Evolutionary conservation across 805 yeast species (phyloP).

Genomic region (Starmerella bombicola): DNA sequence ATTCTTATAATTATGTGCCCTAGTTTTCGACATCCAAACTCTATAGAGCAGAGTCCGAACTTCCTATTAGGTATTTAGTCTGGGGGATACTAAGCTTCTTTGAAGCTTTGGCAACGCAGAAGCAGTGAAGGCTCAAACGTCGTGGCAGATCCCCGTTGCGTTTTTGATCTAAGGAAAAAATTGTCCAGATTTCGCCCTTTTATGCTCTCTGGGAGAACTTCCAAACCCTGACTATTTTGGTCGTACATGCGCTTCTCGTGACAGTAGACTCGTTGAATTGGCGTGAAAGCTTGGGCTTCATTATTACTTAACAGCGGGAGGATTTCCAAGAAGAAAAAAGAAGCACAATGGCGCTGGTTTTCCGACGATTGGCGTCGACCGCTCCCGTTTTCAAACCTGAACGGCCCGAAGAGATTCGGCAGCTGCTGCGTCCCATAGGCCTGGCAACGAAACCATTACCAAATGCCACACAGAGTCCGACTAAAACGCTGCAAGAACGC

Average conservation of each 20-base stretch:
- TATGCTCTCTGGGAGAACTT: too few species aligned
- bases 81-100: slow-evolving; percentile 25
- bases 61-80: slow-evolving; percentile 29
- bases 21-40: slow-evolving; percentile 26
- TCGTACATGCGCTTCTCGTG: too few species aligned
- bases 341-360: slow-evolving; percentile 5
- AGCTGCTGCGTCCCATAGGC: slow-evolving; percentile 40
- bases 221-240: too few species aligned
- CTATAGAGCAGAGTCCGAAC: slow-evolving; percentile 26
- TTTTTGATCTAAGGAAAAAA: slow-evolving; percentile 29
- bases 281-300: too few species aligned
- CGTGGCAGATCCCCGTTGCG: slow-evolving; percentile 31
- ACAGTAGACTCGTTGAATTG: too few species aligned
- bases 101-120: slow-evolving; percentile 29
- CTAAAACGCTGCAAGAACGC: slow-evolving; percentile 30
- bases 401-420: slow-evolving; percentile 20
- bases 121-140: slow-evolving; percentile 26
- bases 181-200: too few species aligned
- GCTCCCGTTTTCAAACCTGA: slow-evolving; percentile 18
- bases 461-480: slow-evolving; percentile 33
- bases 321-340: too few species aligned
- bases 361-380: slow-evolving; percentile 12
- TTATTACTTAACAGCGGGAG: too few species aligned
- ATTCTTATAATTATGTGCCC: slow-evolving; percentile 24
- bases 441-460: slow-evolving; percentile 30